Evolutionary conservation across 352 stramenopile species (phyloP).

Genomic region (Lagenidium sp.): DNA sequence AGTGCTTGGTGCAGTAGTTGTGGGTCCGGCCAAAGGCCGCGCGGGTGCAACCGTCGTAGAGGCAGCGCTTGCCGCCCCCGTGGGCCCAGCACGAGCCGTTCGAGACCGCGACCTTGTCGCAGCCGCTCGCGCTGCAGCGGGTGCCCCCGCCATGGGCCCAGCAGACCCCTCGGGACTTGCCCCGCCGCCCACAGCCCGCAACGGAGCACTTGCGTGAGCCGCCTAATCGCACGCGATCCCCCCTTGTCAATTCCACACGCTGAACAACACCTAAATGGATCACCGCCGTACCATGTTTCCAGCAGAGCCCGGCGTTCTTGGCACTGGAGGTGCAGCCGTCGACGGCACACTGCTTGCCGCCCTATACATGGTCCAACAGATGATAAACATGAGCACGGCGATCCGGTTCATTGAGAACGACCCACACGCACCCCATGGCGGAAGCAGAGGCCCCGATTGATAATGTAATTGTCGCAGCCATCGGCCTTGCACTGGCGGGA

Average conservation of each 20-base stretch:
- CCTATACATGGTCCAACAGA: slow-evolving; percentile 8
- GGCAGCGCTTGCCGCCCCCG: slow-evolving; percentile 27
- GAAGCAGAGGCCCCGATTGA: slow-evolving; percentile 35
- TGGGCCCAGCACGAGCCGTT: slow-evolving; percentile 28
- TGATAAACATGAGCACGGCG: slow-evolving; percentile 1
- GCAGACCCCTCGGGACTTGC: slow-evolving; percentile 31
- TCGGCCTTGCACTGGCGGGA: slow-evolving; percentile 22
- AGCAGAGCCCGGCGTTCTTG: slow-evolving; percentile 28
- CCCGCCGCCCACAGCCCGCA: slow-evolving; percentile 22
- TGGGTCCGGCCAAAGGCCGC: slow-evolving; percentile 27
- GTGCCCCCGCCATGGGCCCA: slow-evolving; percentile 38
- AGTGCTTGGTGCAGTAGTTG: slow-evolving; percentile 39
- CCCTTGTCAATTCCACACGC: background rate
- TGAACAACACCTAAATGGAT: background rate
- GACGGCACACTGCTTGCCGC: slow-evolving; percentile 25
- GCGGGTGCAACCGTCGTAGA: slow-evolving; percentile 18
- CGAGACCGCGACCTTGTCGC: slow-evolving; percentile 27
- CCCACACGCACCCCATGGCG: slow-evolving; percentile 22
- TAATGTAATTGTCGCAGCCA: slow-evolving; percentile 35
- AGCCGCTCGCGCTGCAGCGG: slow-evolving; percentile 15
- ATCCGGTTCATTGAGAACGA: background rate
- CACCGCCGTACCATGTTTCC: slow-evolving; percentile 20
- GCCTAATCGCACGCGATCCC: slow-evolving; percentile 12
- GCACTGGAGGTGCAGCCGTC: slow-evolving; percentile 23
- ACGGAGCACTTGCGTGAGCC: slow-evolving; percentile 29